phyloP scores from a whole-genome alignment of 1,284 basidiomycete genomes.

The Cutaneotrichosporon dermatis region DNA sequence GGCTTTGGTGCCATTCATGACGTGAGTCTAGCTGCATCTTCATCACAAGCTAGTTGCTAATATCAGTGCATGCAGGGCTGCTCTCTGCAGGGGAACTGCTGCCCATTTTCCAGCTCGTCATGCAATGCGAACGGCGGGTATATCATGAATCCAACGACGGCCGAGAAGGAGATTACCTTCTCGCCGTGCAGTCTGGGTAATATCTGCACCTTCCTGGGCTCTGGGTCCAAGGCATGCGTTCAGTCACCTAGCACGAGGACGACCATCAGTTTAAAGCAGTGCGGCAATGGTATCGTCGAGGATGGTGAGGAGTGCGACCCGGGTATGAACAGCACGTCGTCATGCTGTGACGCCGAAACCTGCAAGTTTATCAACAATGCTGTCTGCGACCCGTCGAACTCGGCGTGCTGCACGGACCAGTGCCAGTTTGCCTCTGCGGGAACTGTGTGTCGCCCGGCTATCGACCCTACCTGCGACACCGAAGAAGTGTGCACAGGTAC shows the following conservation, averaged over 20 bases:
- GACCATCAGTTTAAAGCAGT: constrained; percentile 43
- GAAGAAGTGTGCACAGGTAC: constrained; percentile 76
- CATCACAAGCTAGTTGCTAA: too few species aligned
- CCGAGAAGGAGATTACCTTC: constrained; percentile 62
- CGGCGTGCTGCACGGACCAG: constrained; percentile 66
- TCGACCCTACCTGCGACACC: constrained; percentile 66
- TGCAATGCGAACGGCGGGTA: constrained; percentile 65
- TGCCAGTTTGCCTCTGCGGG: constrained; percentile 65
- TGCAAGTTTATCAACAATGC: constrained; percentile 72
- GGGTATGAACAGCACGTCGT: constrained; percentile 59
- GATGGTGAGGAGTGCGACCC: constrained; percentile 83
- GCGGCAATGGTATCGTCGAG: constrained; percentile 52
- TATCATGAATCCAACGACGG: constrained; percentile 77
- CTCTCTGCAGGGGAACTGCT: constrained; percentile 58
- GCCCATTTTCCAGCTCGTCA: constrained; percentile 59
- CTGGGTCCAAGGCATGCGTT: constrained; percentile 3
- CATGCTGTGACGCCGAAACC: constrained; percentile 59
- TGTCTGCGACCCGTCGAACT: constrained; percentile 74
- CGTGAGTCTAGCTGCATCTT: constrained; percentile 51
- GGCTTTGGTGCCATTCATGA: constrained; percentile 75
- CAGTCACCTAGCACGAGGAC: neutral
- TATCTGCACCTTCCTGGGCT: constrained; percentile 55
- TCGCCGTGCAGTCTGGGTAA: constrained; percentile 80
- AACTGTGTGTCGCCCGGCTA: constrained; percentile 65
- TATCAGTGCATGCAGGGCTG: constrained; percentile 64